Evolutionary conservation across 345 rosid genomes (phyloP), one percentile per base, ranked within the genome.

Genomic region (Brassica carinata): DNA sequence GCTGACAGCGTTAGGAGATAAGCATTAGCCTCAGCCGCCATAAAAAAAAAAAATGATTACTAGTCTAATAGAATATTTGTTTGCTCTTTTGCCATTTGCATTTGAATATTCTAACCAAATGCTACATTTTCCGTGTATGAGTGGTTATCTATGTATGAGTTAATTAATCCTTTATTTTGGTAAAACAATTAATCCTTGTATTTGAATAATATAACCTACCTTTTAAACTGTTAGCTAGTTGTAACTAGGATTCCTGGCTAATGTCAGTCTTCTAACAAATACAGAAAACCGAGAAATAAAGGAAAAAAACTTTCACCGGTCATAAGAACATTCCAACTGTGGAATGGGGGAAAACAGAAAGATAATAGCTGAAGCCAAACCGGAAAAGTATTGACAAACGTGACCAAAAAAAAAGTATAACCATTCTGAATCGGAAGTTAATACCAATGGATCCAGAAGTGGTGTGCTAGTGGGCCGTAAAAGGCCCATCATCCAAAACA

Each of bases 401-500:
- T 19, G 23, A 19, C 23, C 23, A 19, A 19, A 19, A 19, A 19
- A 19, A 19, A 19, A 19, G 19, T 40, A 40, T 38, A 38, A 38
- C 45, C 45, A 38, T 38, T 38, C 45, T 8, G n/a, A 45, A 45
- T 15, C 55, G 5, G 15, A 48, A 48, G 15, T 48, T 48, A 13
- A 48, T 13, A 48, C 6, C 55, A 48, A 13, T 4, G 15, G 14
- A 10, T 8, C 73, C 13, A 29, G 17, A 29, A 29, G 62, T 3
- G 2, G 71, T 19, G 0, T 3, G 23, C 8, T 40, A 63, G 8
- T 69, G 72, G 79, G 83, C 79, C 79, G 14, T 17, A 33, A 27
- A 38, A 51, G 71, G 76, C 83, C 79, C 67, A 53, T 62, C 64
- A 43, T 27, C n/a, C 40, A 8, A 77, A 11, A 63, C 23, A 15